These are phyloP conservation scores for Ophiocordyceps unilateralis DNA, from an alignment of 2,329 filamentous ascomycete genomes.

Conservation along the genomic window DNA sequence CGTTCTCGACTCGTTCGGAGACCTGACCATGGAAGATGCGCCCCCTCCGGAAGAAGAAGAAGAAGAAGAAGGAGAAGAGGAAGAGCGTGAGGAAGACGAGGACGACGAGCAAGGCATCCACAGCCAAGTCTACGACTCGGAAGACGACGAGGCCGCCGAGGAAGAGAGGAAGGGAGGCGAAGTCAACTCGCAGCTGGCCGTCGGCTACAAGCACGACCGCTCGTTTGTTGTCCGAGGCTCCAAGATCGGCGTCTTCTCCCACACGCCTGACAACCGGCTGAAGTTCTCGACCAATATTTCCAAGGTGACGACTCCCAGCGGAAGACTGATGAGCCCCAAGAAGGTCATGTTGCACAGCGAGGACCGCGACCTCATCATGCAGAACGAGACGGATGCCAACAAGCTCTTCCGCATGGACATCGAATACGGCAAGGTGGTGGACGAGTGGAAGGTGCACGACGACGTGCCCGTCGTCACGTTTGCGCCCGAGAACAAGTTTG, in stretches of 20 bases:
- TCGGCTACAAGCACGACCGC: slow-evolving; percentile 91
- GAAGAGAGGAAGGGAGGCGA: slow-evolving; percentile 61
- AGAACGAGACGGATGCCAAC: slow-evolving; percentile 70
- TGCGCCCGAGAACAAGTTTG: slow-evolving; percentile 92
- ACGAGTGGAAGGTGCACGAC: slow-evolving; percentile 97
- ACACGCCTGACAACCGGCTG: slow-evolving; percentile 78
- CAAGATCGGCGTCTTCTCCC: slow-evolving; percentile 98
- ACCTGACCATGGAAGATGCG: slow-evolving; percentile 78
- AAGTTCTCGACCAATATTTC: slow-evolving; percentile 97
- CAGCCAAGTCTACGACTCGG: slow-evolving; percentile 51
- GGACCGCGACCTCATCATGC: slow-evolving; percentile 76
- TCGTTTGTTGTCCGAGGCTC: slow-evolving; percentile 94
- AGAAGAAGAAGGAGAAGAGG: slow-evolving; percentile 35
- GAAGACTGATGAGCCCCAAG: slow-evolving; percentile 79
- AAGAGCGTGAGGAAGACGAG: slow-evolving; percentile 41
- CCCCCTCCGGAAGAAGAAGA: slow-evolving; percentile 28
- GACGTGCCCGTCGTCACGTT: slow-evolving; percentile 88
- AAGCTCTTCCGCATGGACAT: slow-evolving; percentile 94
- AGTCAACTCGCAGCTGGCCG: slow-evolving; percentile 82
- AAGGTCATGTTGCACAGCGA: slow-evolving; percentile 94
- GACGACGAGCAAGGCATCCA: slow-evolving; percentile 47
- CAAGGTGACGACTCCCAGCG: slow-evolving; percentile 77
- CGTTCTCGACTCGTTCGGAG: slow-evolving; percentile 86
- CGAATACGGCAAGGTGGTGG: slow-evolving; percentile 92
- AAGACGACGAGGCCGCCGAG: slow-evolving; percentile 55